phyloP scores from a whole-genome alignment of 305 asterid genomes.

The Solanum aculeatissimum region DNA sequence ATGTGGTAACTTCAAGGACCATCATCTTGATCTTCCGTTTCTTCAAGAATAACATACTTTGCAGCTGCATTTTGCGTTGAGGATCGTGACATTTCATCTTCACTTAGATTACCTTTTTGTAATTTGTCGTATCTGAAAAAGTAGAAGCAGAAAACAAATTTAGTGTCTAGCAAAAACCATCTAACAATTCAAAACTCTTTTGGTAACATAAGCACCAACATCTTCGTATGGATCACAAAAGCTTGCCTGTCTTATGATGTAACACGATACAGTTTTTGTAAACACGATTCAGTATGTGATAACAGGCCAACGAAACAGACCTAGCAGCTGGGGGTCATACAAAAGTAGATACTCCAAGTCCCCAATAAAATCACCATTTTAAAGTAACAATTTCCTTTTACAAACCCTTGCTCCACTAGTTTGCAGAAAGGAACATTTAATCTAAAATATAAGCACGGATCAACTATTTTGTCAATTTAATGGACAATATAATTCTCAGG shows the following conservation, averaged over 20 bases:
- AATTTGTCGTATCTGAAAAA: constrained; percentile 64
- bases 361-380: background rate
- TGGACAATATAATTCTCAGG: background rate
- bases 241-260: background rate
- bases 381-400: background rate
- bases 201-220: background rate
- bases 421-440: background rate
- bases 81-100: constrained; percentile 12
- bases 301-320: background rate
- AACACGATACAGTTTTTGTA: background rate
- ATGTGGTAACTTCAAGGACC: constrained; percentile 16
- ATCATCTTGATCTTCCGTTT: constrained; percentile 74
- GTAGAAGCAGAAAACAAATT: background rate
- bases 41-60: constrained; percentile 92
- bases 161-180: background rate
- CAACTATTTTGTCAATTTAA: background rate
- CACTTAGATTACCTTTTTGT: constrained; percentile 44
- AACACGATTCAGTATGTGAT: background rate
- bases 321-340: background rate
- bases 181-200: background rate
- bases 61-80: constrained; percentile 25
- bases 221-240: background rate
- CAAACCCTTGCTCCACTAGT: background rate
- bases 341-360: background rate
- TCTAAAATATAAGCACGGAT: background rate